Percentiles rank a stretch among this genome's conserved stretches.
phyloP scores from a whole-genome alignment of 2,329 filamentous ascomycete species.

The Rosellinia necatrix region DNA sequence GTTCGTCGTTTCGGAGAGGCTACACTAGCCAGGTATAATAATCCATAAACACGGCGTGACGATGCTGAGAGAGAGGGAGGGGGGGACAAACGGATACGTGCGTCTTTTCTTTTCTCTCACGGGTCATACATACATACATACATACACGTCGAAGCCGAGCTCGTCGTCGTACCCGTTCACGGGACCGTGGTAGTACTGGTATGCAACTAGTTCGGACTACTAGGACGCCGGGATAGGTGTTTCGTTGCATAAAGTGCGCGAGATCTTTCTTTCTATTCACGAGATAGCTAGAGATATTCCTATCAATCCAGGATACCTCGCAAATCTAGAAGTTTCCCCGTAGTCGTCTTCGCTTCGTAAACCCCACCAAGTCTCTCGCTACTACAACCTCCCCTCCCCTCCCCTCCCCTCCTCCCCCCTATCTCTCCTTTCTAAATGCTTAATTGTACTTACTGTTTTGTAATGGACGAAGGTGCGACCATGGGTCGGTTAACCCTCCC shows the following conservation, averaged over 20 bases:
- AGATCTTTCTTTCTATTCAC: conserved; percentile 4
- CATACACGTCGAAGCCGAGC: not conserved
- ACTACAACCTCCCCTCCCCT: too few species aligned
- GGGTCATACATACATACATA: not conserved
- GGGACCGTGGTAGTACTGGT: not conserved
- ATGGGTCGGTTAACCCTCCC: too few species aligned
- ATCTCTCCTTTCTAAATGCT: not conserved
- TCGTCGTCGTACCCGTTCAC: not conserved
- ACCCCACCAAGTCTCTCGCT: too few species aligned
- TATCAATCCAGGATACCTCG: not conserved
- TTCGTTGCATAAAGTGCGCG: not conserved
- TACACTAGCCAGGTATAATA: too few species aligned
- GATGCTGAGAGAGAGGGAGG: too few species aligned
- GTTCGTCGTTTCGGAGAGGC: too few species aligned
- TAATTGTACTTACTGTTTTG: not conserved
- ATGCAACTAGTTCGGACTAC: too few species aligned
- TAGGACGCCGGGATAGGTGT: not conserved
- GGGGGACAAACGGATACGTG: not conserved
- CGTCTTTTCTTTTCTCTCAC: not conserved
- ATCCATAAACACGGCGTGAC: too few species aligned
- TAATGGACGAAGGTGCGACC: too few species aligned
- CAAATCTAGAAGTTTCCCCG: not conserved
- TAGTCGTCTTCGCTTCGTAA: too few species aligned
- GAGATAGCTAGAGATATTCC: not conserved
- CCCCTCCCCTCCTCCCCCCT: not conserved